These are phyloP conservation scores for Globisporangium nodosum DNA, from an alignment of 352 stramenopile species.

Conservation along the genomic window DNA sequence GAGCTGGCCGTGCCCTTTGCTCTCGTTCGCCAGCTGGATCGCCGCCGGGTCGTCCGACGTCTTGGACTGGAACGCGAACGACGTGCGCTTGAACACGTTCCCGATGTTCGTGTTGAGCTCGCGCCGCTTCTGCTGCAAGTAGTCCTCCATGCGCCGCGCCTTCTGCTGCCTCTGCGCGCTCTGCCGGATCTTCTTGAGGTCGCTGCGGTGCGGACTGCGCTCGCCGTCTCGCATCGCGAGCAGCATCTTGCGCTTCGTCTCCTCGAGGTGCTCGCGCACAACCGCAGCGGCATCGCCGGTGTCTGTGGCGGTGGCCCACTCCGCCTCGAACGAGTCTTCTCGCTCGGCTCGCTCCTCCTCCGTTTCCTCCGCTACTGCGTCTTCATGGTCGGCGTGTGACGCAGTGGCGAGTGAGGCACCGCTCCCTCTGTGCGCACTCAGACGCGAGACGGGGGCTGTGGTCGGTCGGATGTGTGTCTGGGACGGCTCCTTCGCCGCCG, in stretches of 20 bases:
- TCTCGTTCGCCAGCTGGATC: not conserved
- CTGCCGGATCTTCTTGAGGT: constrained; percentile 27
- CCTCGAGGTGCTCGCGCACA: constrained; percentile 35
- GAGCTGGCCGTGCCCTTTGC: not conserved
- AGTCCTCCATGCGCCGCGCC: constrained; percentile 56
- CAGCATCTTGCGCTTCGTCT: constrained; percentile 45
- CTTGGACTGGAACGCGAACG: constrained; percentile 32
- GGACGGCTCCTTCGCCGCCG: not conserved
- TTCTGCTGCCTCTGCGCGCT: constrained; percentile 38
- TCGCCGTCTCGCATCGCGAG: constrained; percentile 34
- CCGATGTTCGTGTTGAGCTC: constrained; percentile 64
- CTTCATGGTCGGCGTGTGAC: not conserved
- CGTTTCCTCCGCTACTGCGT: not conserved
- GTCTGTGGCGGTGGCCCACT: no score
- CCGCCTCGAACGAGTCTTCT: constrained; percentile 3
- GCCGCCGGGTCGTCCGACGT: constrained; percentile 8
- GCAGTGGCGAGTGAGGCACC: no score
- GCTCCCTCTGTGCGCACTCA: no score
- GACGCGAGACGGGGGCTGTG: not conserved
- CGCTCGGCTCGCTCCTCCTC: not conserved
- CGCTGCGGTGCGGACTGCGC: constrained; percentile 16
- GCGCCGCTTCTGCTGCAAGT: constrained; percentile 64
- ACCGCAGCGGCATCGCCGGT: not conserved
- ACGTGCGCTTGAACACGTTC: constrained; percentile 64
- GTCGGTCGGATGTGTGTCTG: constrained; percentile 1